A percentile compares a stretch with the other conserved stretches of the same genome.
Conservation (phyloP, 148 eudicot species). For the Camellia japonica region DNA sequence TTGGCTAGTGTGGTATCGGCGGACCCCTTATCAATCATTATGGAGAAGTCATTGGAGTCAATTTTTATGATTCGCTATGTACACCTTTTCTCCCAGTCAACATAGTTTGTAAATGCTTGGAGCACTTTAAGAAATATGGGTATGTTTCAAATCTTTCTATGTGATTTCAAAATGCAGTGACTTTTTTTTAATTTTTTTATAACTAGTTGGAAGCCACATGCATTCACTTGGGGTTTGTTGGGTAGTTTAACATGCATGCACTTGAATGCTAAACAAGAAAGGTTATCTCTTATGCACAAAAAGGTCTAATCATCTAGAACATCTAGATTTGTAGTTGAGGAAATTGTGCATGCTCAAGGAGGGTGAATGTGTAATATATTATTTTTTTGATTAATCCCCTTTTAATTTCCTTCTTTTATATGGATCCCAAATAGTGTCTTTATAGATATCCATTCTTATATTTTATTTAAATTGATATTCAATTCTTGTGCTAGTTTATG, state of each 20-base stretch:
- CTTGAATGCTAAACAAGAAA: neutral
- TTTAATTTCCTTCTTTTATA: neutral
- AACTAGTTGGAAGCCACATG: no score
- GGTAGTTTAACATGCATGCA: neutral
- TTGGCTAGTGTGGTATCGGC: constrained; percentile 6
- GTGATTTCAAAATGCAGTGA: neutral
- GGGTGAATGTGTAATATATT: no score
- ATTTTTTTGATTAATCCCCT: neutral
- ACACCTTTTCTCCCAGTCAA: constrained; percentile 3
- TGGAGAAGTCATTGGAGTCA: neutral
- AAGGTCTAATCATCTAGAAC: neutral
- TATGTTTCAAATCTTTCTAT: neutral
- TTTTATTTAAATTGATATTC: no score
- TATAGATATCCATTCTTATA: neutral
- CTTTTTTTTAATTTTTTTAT: no score
- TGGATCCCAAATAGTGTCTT: neutral
- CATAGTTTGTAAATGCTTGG: constrained; percentile 1
- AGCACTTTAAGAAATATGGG: neutral
- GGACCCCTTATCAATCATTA: neutral
- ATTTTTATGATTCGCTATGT: neutral
- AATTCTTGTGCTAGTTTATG: no score
- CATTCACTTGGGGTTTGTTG: neutral
- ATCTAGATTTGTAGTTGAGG: neutral
- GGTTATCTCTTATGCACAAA: neutral
- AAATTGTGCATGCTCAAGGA: no score